Base-by-base conservation (phyloP, 2,329 filamentous ascomycete species). In the Boeremia exigua region DNA sequence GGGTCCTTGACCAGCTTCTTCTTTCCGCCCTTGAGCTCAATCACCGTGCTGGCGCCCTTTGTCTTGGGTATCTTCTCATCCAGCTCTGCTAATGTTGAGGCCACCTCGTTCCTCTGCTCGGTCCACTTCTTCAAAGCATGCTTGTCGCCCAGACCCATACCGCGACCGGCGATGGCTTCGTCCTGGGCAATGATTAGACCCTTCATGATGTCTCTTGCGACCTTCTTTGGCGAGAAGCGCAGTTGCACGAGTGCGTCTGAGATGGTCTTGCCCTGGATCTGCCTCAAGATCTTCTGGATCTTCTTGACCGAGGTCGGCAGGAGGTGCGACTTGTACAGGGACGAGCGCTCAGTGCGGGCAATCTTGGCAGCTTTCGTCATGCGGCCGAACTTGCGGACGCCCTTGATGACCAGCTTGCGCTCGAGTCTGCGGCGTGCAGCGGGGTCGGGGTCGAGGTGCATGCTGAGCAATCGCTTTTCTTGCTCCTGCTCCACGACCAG, bases 161-260 rank as follows among this genome's bases (percentile, higher is more conserved):
- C 92, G 34, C 88, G 84, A 66, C 84, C 84, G 14, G 90, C 90
- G 62, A 96, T 81, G 32, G 95, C 95, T 69, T 88, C 80, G 71
- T 96, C 91, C 54, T 89, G 86, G 1, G 94, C 93, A 67, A 90
- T 84, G 71, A 95, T 86, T 15, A 99, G 80, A 71, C 95, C 90
- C 70, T 86, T 88, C 65, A 85, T 80, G 27, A 98, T 86, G 69
- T 96, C 92, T 63, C 85, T 81, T 6, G 94, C 91, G 61, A 89
- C 90, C 80, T 92, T 94, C 85, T 99, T 99, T 81, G 92, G 91
- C 75, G 89, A 94, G 80, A 94, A 98, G 52, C 88, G 86, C 91
- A 99, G 96, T 82, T 99, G 95, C 50, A 90, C 79, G 63, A 98
- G 91, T 12, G 95, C 95, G 32, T 99, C 93, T 54, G 96, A 92